Base-by-base conservation (phyloP, 2,329 filamentous ascomycete species). In the Fusarium chaquense region DNA sequence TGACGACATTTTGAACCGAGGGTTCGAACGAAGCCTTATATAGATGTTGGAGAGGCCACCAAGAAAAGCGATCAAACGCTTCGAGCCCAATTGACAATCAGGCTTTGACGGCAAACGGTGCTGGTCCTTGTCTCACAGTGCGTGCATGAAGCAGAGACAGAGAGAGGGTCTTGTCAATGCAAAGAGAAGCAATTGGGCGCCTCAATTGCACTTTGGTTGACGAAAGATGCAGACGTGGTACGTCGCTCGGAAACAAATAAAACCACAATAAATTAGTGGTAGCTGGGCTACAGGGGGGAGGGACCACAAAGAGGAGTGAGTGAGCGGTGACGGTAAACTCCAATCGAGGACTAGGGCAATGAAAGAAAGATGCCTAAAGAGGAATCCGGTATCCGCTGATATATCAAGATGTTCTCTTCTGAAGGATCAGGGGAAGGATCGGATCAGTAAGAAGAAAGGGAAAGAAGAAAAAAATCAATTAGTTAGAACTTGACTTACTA, bases 1-100 rank as follows among this genome's bases (percentile, higher is more conserved):
- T 54, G 73, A 74, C 41, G 79, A 76, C 79, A 81, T 81, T 30
- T 65, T 77, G 71, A 46, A 45, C n/a, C 36, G 45, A 30, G 57
- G 67, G 56, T 56, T 62, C 56, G 38, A 51, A 28, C 38, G 55
- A 63, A 54, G 50, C 59, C 73, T 75, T 75, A 75, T 75, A 75
- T 75, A 75, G 73, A 59, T 41, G n/a, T 56, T 46, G n/a, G 13
- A 45, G 24, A 52, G 10, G 58, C 22, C 41, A 46, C 61, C 33
- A 49, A 51, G 20, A 47, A 20, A 36, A 46, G 46, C 60, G 43
- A 15, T 33, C 43, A 64, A 32, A 32, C 28, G 20, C 12, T 24
- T 20, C 28, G 54, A 54, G 46, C 47, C 61, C 35, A 18, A 65
- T 22, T 16, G 61, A 35, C 35, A 53, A 60, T 53, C 61, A 61